phyloP scores from a whole-genome alignment of 495 filamentous ascomycete species.

The Aspergillus homomorphus region DNA sequence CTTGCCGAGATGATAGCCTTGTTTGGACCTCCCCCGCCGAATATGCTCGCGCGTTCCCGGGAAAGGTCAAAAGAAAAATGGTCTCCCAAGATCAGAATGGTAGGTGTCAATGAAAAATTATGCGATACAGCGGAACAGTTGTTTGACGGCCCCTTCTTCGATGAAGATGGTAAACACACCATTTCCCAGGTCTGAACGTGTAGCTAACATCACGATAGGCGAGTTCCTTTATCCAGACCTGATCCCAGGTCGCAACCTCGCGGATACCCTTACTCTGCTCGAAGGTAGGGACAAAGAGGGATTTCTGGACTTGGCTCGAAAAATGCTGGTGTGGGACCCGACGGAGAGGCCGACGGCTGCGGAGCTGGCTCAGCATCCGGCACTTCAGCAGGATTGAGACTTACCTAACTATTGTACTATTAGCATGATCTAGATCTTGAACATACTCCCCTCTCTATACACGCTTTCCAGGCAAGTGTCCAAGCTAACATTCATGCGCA shows the following conservation, averaged over 20 bases:
- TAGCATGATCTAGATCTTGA: too few relatives aligned
- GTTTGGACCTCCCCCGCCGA: slow-evolving; percentile 43
- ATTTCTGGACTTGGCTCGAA: slow-evolving; percentile 41
- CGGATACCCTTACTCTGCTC: slow-evolving; percentile 30
- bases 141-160: slow-evolving; percentile 40
- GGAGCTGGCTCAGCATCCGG: slow-evolving; percentile 35
- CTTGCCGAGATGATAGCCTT: slow-evolving; percentile 47
- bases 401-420: not conserved
- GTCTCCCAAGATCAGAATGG: not conserved
- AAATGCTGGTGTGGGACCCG: slow-evolving; percentile 42
- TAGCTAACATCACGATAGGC: slow-evolving; percentile 25
- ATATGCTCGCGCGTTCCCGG: slow-evolving; percentile 41
- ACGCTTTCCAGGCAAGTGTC: too few relatives aligned
- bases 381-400: slow-evolving; percentile 26
- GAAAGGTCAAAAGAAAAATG: slow-evolving; percentile 10
- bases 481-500: too few relatives aligned
- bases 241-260: slow-evolving; percentile 34
- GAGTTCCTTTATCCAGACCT: slow-evolving; percentile 34
- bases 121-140: slow-evolving; percentile 36
- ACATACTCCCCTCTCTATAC: too few relatives aligned
- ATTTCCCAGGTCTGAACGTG: not conserved
- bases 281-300: slow-evolving; percentile 37
- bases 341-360: slow-evolving; percentile 33
- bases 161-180: slow-evolving; percentile 24
- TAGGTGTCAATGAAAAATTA: slow-evolving; percentile 24